Conservation (phyloP, 768 basidiomycete genomes). For the Boletus insuetus region DNA sequence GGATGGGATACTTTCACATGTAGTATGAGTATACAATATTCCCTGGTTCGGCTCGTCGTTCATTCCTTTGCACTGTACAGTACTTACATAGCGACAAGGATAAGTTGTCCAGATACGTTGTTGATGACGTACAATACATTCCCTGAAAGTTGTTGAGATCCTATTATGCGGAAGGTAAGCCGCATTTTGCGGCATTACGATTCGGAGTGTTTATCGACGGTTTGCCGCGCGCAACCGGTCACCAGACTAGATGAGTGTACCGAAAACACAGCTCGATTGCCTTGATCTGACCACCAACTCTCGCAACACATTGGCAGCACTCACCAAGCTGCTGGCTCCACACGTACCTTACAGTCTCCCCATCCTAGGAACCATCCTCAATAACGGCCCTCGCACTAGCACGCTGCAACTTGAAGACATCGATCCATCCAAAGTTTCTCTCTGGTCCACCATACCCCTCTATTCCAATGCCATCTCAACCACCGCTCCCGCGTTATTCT, state of each 20-base stretch:
- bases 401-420: constrained; percentile 8
- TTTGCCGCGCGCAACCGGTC: too few relatives aligned
- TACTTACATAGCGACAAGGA: too few relatives aligned
- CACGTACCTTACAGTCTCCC: constrained; percentile 12
- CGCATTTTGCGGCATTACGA: not conserved
- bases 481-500: constrained; percentile 12
- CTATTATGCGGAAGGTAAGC: too few relatives aligned
- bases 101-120: too few relatives aligned
- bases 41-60: too few relatives aligned
- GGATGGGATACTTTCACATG: too few relatives aligned
- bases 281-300: constrained; percentile 8
- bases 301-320: not conserved
- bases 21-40: too few relatives aligned
- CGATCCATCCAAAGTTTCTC: constrained; percentile 12
- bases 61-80: too few relatives aligned
- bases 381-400: constrained; percentile 12
- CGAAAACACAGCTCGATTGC: constrained; percentile 2
- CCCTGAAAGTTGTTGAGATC: too few relatives aligned
- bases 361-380: constrained; percentile 19
- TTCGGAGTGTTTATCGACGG: too few relatives aligned
- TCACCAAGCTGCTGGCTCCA: constrained; percentile 14
- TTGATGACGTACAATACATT: too few relatives aligned
- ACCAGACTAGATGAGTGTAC: too few relatives aligned
- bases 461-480: not conserved
- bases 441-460: constrained; percentile 22